Conservation (phyloP, 768 basidiomycete genomes). For the Pisolithus sp. region DNA sequence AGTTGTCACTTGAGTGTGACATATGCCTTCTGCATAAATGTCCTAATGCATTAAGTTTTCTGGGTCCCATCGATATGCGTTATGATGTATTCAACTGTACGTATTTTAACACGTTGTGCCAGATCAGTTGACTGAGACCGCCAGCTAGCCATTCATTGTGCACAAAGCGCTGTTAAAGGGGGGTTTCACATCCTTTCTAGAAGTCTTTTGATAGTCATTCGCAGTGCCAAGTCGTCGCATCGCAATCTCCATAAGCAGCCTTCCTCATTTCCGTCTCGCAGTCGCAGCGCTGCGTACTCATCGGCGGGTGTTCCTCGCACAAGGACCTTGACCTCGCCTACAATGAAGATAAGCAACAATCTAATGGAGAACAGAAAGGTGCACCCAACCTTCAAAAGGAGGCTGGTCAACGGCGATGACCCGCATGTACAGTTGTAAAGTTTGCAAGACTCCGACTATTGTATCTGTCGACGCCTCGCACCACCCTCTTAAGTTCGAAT, state of each 20-base stretch:
- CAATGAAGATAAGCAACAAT: constrained; percentile 1
- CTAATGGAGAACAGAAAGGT: not conserved
- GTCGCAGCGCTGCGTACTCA: constrained; percentile 39
- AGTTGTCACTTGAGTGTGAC: no score
- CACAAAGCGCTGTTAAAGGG: not conserved
- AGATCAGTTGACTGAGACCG: no score
- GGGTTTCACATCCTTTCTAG: constrained; percentile 21
- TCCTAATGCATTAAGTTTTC: no score
- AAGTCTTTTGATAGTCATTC: constrained; percentile 38
- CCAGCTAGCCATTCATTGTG: no score
- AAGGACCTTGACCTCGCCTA: constrained; percentile 65
- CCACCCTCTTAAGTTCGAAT: constrained; percentile 57
- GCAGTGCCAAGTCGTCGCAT: constrained; percentile 39
- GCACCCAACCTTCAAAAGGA: constrained; percentile 53
- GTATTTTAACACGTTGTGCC: no score
- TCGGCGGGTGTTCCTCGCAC: constrained; percentile 26
- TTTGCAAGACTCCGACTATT: constrained; percentile 49
- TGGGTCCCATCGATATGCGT: no score
- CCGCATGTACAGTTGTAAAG: constrained; percentile 37
- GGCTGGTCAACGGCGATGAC: constrained; percentile 48
- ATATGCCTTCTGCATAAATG: no score
- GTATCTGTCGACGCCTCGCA: constrained; percentile 50
- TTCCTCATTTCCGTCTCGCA: constrained; percentile 61
- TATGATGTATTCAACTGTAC: no score
- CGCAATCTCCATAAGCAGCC: constrained; percentile 70